phyloP scores from a whole-genome alignment of 441 rosid species.

The Erysimum cheiri region DNA sequence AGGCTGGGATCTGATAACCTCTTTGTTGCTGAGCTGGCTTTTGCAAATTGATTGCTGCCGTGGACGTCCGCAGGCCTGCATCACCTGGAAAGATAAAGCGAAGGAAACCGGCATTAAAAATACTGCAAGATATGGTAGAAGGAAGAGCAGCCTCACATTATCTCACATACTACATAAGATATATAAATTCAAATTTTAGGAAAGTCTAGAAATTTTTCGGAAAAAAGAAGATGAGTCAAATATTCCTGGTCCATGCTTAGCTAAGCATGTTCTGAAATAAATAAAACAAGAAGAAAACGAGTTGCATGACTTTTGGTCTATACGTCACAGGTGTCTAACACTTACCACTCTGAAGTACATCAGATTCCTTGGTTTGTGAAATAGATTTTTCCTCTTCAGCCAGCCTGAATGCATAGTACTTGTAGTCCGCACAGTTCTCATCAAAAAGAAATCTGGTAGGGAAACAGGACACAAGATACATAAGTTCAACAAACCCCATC shows the following conservation, averaged over 20 bases:
- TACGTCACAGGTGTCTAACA: conserved; percentile 19
- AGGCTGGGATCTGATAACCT: conserved; percentile 83
- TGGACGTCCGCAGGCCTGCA: conserved; percentile 53
- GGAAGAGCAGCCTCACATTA: conserved; percentile 9
- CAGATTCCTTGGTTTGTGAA: conserved; percentile 56
- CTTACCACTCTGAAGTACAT: conserved; percentile 57
- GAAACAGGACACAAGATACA: conserved; percentile 30
- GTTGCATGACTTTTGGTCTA: conserved; percentile 10
- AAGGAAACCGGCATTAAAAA: conserved; percentile 26
- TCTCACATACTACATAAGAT: conserved; percentile 15
- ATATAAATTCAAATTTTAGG: conserved; percentile 4
- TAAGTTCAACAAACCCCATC: conserved; percentile 17
- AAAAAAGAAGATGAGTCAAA: neutral
- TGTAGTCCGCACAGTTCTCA: conserved; percentile 78
- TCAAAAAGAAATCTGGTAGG: conserved; percentile 80
- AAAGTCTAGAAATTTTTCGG: neutral
- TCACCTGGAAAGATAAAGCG: conserved; percentile 48
- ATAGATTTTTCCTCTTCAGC: conserved; percentile 80
- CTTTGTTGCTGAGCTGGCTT: conserved; percentile 58
- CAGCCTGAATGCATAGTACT: conserved; percentile 77
- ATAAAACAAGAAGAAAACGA: conserved; percentile 15
- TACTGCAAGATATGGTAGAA: conserved; percentile 29
- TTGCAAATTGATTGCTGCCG: conserved; percentile 49
- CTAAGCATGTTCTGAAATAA: conserved; percentile 13
- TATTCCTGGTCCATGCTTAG: conserved; percentile 15